Evolutionary conservation across 2,329 filamentous ascomycete genomes (phyloP).

Genomic region (Niveomyces coronatus): DNA sequence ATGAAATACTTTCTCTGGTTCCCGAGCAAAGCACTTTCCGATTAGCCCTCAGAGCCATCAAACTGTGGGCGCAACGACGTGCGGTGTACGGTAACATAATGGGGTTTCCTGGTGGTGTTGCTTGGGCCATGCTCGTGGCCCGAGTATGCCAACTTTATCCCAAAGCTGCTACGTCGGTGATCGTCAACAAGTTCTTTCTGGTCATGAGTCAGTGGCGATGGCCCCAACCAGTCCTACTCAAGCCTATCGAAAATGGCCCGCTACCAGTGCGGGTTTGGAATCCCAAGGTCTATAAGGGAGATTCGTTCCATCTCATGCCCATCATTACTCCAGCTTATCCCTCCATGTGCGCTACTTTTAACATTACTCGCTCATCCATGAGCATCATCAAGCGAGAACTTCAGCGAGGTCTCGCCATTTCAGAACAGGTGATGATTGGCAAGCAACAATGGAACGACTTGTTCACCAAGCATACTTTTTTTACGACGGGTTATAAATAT

Average conservation of each 20-base stretch:
- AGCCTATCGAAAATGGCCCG: slow-evolving; percentile 73
- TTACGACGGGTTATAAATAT: slow-evolving; percentile 87
- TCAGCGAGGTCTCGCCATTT: slow-evolving; percentile 63
- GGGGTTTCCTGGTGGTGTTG: slow-evolving; percentile 91
- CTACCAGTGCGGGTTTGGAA: slow-evolving; percentile 89
- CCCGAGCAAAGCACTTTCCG: slow-evolving; percentile 86
- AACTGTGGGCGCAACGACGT: slow-evolving; percentile 88
- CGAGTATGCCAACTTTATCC: slow-evolving; percentile 94
- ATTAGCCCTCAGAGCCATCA: slow-evolving; percentile 81
- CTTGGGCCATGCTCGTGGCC: slow-evolving; percentile 96
- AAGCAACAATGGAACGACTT: slow-evolving; percentile 76
- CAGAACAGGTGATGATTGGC: slow-evolving; percentile 68
- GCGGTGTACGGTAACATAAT: slow-evolving; percentile 95
- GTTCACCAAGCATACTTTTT: slow-evolving; percentile 86
- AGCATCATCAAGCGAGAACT: slow-evolving; percentile 76
- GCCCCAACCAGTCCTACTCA: slow-evolving; percentile 87
- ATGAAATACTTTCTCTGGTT: slow-evolving; percentile 81
- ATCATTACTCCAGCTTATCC: slow-evolving; percentile 97
- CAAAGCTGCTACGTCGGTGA: slow-evolving; percentile 76
- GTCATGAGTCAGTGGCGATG: slow-evolving; percentile 88
- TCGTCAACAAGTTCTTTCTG: slow-evolving; percentile 89
- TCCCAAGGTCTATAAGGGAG: slow-evolving; percentile 71
- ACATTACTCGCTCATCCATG: slow-evolving; percentile 80
- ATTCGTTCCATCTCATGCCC: slow-evolving; percentile 87
- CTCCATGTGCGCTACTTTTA: slow-evolving; percentile 96